Percentiles rank a stretch among this genome's conserved stretches.
Conservation (phyloP, 805 yeast genomes). For the Danielozyma ontarioensis region DNA sequence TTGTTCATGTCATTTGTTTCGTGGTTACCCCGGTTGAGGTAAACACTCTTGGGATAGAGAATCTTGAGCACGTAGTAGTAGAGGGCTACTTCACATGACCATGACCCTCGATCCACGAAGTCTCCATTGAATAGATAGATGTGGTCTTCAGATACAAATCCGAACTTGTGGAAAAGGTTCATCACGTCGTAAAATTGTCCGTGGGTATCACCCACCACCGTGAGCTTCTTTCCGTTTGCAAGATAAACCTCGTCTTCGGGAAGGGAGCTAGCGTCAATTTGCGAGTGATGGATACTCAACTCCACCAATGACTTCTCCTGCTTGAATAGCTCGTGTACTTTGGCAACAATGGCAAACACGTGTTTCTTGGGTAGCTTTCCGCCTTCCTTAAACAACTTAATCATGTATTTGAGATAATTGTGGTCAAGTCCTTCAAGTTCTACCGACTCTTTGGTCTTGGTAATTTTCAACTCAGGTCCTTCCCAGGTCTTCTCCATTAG, state of each 20-base stretch:
- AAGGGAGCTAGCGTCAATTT: conserved; percentile 3
- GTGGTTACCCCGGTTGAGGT: conserved; percentile 90
- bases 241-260: conserved; percentile 20
- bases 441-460: conserved; percentile 21
- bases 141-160: conserved; percentile 62
- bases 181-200: conserved; percentile 92
- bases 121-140: conserved; percentile 91
- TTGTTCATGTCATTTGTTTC: conserved; percentile 96
- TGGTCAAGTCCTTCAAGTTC: conserved; percentile 39
- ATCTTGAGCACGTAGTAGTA: conserved; percentile 73
- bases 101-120: conserved; percentile 95
- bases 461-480: conserved; percentile 53
- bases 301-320: conserved; percentile 76
- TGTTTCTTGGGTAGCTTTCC: conserved; percentile 74
- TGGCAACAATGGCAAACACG: conserved; percentile 75
- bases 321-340: conserved; percentile 58
- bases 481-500: conserved; percentile 49
- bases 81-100: conserved; percentile 96
- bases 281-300: conserved; percentile 39
- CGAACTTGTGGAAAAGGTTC: conserved; percentile 71
- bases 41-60: conserved; percentile 63
- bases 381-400: conserved; percentile 68
- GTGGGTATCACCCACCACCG: conserved; percentile 96
- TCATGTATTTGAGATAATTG: conserved; percentile 59
- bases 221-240: conserved; percentile 43